Evolutionary conservation across 345 rosid genomes (phyloP).

Genomic region (Salix purpurea): DNA sequence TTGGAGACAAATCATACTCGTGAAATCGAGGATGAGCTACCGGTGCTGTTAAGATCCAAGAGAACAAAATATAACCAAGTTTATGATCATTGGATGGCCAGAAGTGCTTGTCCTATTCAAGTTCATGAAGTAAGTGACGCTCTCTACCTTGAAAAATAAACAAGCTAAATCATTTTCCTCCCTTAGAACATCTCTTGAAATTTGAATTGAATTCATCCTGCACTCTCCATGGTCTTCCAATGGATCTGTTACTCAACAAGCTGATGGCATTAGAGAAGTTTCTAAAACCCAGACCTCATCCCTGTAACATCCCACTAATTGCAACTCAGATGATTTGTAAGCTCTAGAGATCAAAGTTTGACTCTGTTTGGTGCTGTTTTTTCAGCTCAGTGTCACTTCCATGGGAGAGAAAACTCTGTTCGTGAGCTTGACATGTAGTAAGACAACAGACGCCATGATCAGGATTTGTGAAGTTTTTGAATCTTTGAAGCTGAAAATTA

Average conservation of each 20-base stretch:
- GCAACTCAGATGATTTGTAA: too few species aligned
- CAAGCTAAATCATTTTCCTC: too few species aligned
- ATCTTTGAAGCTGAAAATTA: conserved; percentile 67
- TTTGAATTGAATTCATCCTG: too few species aligned
- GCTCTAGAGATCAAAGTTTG: too few species aligned
- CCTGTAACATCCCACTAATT: too few species aligned
- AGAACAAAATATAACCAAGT: conserved; percentile 51
- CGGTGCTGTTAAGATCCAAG: conserved; percentile 56
- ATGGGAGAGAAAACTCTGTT: conserved; percentile 73
- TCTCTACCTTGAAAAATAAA: too few species aligned
- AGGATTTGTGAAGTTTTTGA: conserved; percentile 78
- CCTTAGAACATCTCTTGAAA: too few species aligned
- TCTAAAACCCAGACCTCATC: too few species aligned
- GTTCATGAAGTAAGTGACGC: conserved; percentile 44
- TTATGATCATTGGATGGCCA: conserved; percentile 37
- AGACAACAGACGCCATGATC: conserved; percentile 76
- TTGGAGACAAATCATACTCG: conserved; percentile 25
- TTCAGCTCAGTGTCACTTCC: conserved; percentile 61
- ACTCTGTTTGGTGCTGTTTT: neutral
- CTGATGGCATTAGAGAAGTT: too few species aligned
- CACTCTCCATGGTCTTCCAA: too few species aligned
- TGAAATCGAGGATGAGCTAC: conserved; percentile 59
- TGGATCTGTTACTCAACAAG: too few species aligned
- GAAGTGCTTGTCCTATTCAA: conserved; percentile 48
- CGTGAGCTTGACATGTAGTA: conserved; percentile 78